Conservation (phyloP, 2,329 filamentous ascomycete genomes). For the Scortechinia acanthostroma region DNA sequence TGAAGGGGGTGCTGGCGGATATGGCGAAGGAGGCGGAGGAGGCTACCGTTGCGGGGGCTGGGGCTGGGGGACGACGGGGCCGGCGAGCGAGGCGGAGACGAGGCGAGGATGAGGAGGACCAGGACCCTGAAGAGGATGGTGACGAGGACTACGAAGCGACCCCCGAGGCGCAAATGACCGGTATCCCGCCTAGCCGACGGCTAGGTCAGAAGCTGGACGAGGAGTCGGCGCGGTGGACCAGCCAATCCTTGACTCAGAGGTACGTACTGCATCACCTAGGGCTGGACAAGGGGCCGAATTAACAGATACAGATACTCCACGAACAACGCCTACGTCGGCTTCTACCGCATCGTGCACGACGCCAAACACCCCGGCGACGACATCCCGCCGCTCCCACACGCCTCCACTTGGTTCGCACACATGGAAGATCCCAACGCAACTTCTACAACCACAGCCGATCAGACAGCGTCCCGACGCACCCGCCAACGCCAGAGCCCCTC, state of each 20-base stretch:
- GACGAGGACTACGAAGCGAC: not conserved
- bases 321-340: not conserved
- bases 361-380: not conserved
- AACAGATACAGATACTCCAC: not conserved
- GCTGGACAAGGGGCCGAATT: not conserved
- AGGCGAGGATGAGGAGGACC: not conserved
- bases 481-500: not conserved
- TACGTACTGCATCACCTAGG: not conserved
- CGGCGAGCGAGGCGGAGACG: not conserved
- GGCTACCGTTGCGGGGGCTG: not conserved
- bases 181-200: not conserved
- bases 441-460: not conserved
- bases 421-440: not conserved
- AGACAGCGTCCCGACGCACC: not conserved
- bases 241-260: not conserved
- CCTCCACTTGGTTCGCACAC: not conserved
- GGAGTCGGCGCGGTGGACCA: not conserved
- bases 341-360: not conserved
- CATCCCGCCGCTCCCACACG: not conserved
- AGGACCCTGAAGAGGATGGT: no score
- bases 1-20: not conserved
- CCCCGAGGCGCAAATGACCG: not conserved
- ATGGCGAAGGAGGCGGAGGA: not conserved
- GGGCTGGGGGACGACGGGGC: not conserved
- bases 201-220: not conserved